Evolutionary conservation across 176 grass and related monocot genomes (phyloP).

Genomic region (Miscanthus lutarioriparius): DNA sequence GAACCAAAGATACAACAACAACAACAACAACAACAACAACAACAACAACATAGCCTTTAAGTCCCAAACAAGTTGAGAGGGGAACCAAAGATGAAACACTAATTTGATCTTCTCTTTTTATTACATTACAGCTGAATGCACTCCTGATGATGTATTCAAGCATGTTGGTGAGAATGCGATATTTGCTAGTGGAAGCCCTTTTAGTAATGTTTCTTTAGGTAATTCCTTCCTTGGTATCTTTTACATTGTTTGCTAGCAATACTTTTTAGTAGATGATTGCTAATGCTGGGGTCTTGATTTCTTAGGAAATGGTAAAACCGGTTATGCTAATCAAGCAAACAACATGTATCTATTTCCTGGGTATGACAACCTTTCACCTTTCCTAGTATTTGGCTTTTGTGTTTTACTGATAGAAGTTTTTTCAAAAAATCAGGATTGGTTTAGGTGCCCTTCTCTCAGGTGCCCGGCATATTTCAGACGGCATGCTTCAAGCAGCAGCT

Average conservation of each 20-base stretch:
- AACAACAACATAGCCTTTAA: too few species aligned
- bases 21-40: too few species aligned
- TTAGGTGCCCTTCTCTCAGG: constrained; percentile 97
- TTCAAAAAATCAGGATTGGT: constrained; percentile 68
- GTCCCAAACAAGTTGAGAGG: too few species aligned
- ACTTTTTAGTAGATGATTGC: background rate
- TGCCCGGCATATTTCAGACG: constrained; percentile 81
- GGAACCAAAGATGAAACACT: constrained; percentile 28
- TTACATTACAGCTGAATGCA: constrained; percentile 79
- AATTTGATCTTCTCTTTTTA: constrained; percentile 35
- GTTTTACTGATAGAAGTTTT: constrained; percentile 40
- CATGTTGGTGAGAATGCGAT: constrained; percentile 83
- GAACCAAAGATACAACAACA: too few species aligned
- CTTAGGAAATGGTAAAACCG: constrained; percentile 67
- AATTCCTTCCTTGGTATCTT: constrained; percentile 30
- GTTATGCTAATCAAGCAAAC: constrained; percentile 94
- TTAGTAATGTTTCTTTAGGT: constrained; percentile 83
- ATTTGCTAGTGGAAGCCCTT: constrained; percentile 98
- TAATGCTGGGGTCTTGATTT: constrained; percentile 26
- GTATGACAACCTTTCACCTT: constrained; percentile 51
- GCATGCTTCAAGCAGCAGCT: constrained; percentile 90
- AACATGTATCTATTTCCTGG: constrained; percentile 99
- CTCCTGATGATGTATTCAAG: constrained; percentile 89
- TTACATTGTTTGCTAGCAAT: constrained; percentile 3
- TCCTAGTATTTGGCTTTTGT: background rate